These are phyloP conservation scores for Tetraselmis chui DNA, from an alignment of 139 green algal genomes.

Conservation along the genomic window DNA sequence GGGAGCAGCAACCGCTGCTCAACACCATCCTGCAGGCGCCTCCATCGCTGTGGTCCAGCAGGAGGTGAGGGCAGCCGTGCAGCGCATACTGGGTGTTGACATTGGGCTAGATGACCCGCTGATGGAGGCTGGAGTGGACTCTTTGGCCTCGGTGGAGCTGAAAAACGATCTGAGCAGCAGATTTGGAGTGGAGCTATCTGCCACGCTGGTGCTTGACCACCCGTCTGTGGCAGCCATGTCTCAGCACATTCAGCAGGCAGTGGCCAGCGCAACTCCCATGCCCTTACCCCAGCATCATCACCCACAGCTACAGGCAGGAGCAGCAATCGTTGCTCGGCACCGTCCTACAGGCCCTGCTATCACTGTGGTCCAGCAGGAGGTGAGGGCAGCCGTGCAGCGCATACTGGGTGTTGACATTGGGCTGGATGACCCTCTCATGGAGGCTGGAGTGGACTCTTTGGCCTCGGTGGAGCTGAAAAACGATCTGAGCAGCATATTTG, in stretches of 20 bases:
- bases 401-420: constrained; percentile 17
- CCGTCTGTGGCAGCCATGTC: constrained; percentile 43
- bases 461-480: constrained; percentile 76
- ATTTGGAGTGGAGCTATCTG: constrained; percentile 57
- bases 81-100: constrained; percentile 3
- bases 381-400: neutral
- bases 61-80: neutral
- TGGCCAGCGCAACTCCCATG: neutral
- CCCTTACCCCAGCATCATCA: too few species aligned
- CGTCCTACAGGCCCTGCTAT: neutral
- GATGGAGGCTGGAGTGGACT: constrained; percentile 72
- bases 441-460: constrained; percentile 67
- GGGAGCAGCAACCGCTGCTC: too few species aligned
- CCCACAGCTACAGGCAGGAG: too few species aligned
- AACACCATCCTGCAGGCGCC: too few species aligned
- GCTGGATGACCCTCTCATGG: constrained; percentile 58
- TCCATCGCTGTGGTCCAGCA: neutral
- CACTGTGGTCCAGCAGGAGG: neutral
- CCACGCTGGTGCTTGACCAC: constrained; percentile 78
- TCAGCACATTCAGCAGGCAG: constrained; percentile 4
- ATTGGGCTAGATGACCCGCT: constrained; percentile 46
- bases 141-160: constrained; percentile 68
- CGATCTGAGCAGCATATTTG: constrained; percentile 23
- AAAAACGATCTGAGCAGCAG: constrained; percentile 50
- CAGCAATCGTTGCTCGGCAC: neutral